Percentiles rank a stretch among this genome's conserved stretches.
Evolutionary conservation across 1,139 yeast genomes (phyloP).

Genomic region (Geotrichum siamense): DNA sequence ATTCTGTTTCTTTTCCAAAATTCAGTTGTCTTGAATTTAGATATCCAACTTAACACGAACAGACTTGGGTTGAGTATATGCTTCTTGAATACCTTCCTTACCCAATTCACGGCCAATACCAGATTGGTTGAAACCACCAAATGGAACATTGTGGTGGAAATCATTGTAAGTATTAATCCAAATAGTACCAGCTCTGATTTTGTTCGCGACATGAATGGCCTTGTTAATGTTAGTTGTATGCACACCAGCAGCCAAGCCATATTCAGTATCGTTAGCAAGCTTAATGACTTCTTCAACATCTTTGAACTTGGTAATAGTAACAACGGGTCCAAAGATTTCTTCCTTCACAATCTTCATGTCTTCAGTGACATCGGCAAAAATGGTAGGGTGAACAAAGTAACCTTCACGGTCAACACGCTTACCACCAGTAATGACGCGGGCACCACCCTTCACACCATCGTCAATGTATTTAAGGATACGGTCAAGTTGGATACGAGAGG

Average conservation of each 20-base stretch:
- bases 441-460: slow-evolving; percentile 69
- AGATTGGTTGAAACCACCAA: slow-evolving; percentile 75
- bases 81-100: slow-evolving; percentile 58
- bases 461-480: slow-evolving; percentile 69
- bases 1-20: no score
- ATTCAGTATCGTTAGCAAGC: slow-evolving; percentile 65
- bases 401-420: slow-evolving; percentile 56
- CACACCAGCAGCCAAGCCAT: slow-evolving; percentile 82
- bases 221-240: slow-evolving; percentile 59
- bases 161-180: slow-evolving; percentile 79
- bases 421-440: slow-evolving; percentile 71
- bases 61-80: slow-evolving; percentile 71
- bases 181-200: slow-evolving; percentile 70
- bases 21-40: no score
- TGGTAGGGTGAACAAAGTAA: slow-evolving; percentile 71
- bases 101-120: slow-evolving; percentile 91
- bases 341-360: slow-evolving; percentile 65
- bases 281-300: slow-evolving; percentile 62
- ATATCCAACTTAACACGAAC: slow-evolving; percentile 35
- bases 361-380: slow-evolving; percentile 62
- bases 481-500: slow-evolving; percentile 65
- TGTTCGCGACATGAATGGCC: slow-evolving; percentile 57
- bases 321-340: slow-evolving; percentile 86
- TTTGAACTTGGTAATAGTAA: slow-evolving; percentile 64
- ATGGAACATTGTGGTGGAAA: slow-evolving; percentile 64